A percentile compares a stretch with the other conserved stretches of the same genome.
Evolutionary conservation across 192 early-diverging fungal genomes (phyloP).

Genomic region (Haplosporangium gracile): DNA sequence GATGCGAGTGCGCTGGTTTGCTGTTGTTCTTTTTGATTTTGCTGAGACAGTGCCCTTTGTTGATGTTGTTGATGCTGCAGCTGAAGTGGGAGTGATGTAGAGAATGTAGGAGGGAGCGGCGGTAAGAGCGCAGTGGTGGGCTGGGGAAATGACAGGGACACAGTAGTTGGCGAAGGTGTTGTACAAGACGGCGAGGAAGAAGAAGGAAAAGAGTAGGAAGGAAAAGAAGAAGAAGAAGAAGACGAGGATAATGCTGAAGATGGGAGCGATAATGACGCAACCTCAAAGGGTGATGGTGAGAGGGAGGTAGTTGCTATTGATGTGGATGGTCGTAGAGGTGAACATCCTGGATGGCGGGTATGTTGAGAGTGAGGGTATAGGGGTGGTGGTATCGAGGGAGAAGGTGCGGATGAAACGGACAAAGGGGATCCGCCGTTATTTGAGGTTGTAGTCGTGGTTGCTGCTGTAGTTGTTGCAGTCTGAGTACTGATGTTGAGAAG

Average conservation of each 20-base stretch:
- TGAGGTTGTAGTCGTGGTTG: neutral
- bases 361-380: neutral
- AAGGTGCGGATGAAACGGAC: neutral
- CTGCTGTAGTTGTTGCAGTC: neutral
- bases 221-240: neutral
- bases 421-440: neutral
- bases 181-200: neutral
- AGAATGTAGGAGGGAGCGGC: neutral
- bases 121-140: neutral
- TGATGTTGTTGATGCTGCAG: neutral
- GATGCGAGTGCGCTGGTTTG: conserved; percentile 1
- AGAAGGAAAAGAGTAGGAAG: neutral
- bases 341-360: neutral
- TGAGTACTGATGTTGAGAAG: neutral
- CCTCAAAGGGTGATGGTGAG: neutral
- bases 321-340: neutral
- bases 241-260: conserved; percentile 8
- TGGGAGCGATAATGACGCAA: neutral
- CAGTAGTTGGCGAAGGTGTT: neutral
- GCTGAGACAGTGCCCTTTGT: neutral
- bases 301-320: neutral
- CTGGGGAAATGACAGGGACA: neutral
- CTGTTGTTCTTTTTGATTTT: neutral
- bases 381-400: neutral
- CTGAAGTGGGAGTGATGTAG: neutral